A percentile compares a stretch with the other conserved stretches of the same genome.
Evolutionary conservation across 1,139 yeast species (phyloP).

Genomic region (Zygoascus hellenicus): DNA sequence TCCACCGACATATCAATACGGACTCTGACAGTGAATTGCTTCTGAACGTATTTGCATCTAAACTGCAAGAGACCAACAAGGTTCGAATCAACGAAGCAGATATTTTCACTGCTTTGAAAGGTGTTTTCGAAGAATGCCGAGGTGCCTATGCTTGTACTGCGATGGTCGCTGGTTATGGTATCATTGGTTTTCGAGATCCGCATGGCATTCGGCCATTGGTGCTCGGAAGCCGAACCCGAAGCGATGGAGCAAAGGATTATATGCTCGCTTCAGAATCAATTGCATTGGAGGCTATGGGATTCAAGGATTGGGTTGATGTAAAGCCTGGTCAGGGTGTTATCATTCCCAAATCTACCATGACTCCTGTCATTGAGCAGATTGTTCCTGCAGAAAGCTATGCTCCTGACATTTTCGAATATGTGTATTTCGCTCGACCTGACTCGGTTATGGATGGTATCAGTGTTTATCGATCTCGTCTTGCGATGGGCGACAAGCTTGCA

Average conservation of each 20-base stretch:
- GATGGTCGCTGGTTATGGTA: slow-evolving; percentile 92
- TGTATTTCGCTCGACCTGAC: slow-evolving; percentile 96
- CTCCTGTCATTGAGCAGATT: slow-evolving; percentile 82
- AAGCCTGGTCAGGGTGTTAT: slow-evolving; percentile 96
- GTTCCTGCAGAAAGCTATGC: slow-evolving; percentile 74
- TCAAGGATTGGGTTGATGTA: slow-evolving; percentile 69
- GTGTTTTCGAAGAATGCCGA: slow-evolving; percentile 71
- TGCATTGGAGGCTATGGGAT: slow-evolving; percentile 91
- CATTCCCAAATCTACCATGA: slow-evolving; percentile 62
- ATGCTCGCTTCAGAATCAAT: slow-evolving; percentile 97
- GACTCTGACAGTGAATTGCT: slow-evolving; percentile 92
- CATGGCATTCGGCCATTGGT: slow-evolving; percentile 91
- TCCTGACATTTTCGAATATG: slow-evolving; percentile 96
- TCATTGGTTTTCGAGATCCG: slow-evolving; percentile 95
- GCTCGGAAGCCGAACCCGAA: slow-evolving; percentile 68
- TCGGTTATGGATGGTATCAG: slow-evolving; percentile 93
- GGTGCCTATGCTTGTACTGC: slow-evolving; percentile 97
- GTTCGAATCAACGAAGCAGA: slow-evolving; percentile 89
- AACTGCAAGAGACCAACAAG: slow-evolving; percentile 85
- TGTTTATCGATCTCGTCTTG: slow-evolving; percentile 86
- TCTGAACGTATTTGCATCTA: slow-evolving; percentile 84
- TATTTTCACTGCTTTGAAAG: slow-evolving; percentile 77
- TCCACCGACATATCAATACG: slow-evolving; percentile 95
- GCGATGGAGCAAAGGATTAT: slow-evolving; percentile 74
- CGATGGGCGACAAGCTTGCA: slow-evolving; percentile 91